Base-by-base conservation (phyloP, 345 rosid species). In the Arabidopsis arenosa region DNA sequence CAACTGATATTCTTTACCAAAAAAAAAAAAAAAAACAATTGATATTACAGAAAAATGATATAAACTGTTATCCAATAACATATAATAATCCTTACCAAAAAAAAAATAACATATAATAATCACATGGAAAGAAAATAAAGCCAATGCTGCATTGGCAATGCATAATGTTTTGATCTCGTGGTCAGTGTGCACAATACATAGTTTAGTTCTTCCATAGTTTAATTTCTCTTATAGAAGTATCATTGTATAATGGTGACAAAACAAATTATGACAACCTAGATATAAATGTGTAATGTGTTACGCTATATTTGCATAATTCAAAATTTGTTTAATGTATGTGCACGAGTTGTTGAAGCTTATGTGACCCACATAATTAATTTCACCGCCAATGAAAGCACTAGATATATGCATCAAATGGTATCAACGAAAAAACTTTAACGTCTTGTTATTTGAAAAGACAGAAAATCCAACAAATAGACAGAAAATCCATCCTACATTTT, bases 291-390 rank as follows among this genome's bases (percentile, higher is more conserved):
- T 23, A 23, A 28, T 28, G 32, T 28, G 32, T 28, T 28, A 21
- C 13, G 37, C 26, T 40, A 14, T 35, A 7, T 18, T 49, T 37
- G 51, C 49, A 64, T 17, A 63, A 30, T 7, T 63, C 28, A 37
- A 51, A 44, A 21, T 36, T 23, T 13, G n/a, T 52, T 67, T 53
- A 49, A 67, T 53, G 72, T 37, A 56, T 56, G 65, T 70, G 44
- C 74, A 70, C 65, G 65, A 69, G 64, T 69, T 69, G 54, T 56
- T 69, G 73, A 55, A 43, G 64, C 32, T 30, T 56, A 52, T 67
- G 60, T 21, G 73, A 69, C 73, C 73, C 63, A 56, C 73, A 15
- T 43, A 40, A 57, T 57, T 56, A 56, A 69, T 41, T 69, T 56
- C 63, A 69, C 15, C 17, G 6, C 18, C 63, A 55, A 55, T 55